Base-by-base conservation (phyloP, 306 rosid species). In the Vigna mungo region DNA sequence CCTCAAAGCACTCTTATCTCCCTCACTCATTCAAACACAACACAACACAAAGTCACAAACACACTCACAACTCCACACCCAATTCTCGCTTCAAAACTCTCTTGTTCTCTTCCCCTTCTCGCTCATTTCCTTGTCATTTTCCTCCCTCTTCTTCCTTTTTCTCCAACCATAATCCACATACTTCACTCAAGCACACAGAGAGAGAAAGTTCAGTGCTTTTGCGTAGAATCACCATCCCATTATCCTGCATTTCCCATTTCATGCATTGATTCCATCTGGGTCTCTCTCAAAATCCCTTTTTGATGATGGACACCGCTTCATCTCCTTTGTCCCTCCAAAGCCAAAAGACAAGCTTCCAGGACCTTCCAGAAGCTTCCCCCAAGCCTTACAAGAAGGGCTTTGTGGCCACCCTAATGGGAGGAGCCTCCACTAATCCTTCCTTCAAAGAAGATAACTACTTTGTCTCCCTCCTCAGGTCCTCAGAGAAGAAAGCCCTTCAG, bases 401-500 rank as follows among this genome's bases (percentile, higher is more conserved):
- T n/a, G 91, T 90, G 39, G 56, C 93, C 0, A 65, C 99, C 32
- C 77, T 95, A 65, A 90, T 89, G 90, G 90, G 87, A 16, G 46
- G 44, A 66, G 51, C 34, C 20, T 86, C 88, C 0, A 84, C 92
- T 3, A 83, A 92, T 3, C 84, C 91, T 7, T 90, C 97, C 5
- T 95, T 90, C 90, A 86, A 86, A 69, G 97, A 95, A 80, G 97
- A 95, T 85, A 83, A 86, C 15, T 95, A 95, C 84, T 79, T 86
- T 11, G 77, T 88, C 3, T 86, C 96, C 46, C 77, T 74, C 27
- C 84, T 95, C 71, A 92, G 83, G 68, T 85, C 99, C 21, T 92
- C 97, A 2, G 96, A 95, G 68, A 83, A 79, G 20, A 92, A 92
- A 46, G 89, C 96, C 7, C 97, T 95, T 4, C 91, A 84, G 32